These are phyloP conservation scores for Endocalyx cinctus DNA, from an alignment of 2,329 filamentous ascomycete species.

Conservation along the genomic window DNA sequence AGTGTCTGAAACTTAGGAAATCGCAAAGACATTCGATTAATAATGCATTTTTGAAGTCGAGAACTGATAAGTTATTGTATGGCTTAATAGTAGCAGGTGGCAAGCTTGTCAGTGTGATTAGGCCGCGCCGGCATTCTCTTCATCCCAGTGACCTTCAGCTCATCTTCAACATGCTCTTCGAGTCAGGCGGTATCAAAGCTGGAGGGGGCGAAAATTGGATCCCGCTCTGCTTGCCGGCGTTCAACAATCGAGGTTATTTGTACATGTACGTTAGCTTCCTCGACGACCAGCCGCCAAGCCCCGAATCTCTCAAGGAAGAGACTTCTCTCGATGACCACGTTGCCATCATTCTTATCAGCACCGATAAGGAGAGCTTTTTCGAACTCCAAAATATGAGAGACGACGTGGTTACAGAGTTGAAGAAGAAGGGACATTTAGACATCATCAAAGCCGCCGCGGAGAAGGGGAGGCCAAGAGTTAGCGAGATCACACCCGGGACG, in stretches of 20 bases:
- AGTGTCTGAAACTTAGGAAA: slow-evolving; percentile 90
- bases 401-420: slow-evolving; percentile 62
- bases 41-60: slow-evolving; percentile 75
- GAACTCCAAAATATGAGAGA: slow-evolving; percentile 72
- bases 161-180: slow-evolving; percentile 99
- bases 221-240: slow-evolving; percentile 88
- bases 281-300: slow-evolving; percentile 50
- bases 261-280: slow-evolving; percentile 99
- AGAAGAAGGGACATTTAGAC: slow-evolving; percentile 69
- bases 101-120: slow-evolving; percentile 87
- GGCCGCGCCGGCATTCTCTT: slow-evolving; percentile 89
- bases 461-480: slow-evolving; percentile 64
- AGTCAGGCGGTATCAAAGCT: slow-evolving; percentile 85
- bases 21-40: slow-evolving; percentile 83
- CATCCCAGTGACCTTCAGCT: slow-evolving; percentile 94
- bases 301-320: slow-evolving; percentile 42
- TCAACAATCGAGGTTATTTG: slow-evolving; percentile 93
- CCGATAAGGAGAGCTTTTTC: slow-evolving; percentile 91
- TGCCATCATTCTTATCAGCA: slow-evolving; percentile 88
- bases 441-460: slow-evolving; percentile 69
- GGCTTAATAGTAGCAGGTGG: slow-evolving; percentile 91
- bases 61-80: slow-evolving; percentile 77
- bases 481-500: slow-evolving; percentile 74
- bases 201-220: slow-evolving; percentile 96
- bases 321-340: slow-evolving; percentile 69